Base-by-base conservation (phyloP, 1,139 yeast genomes). In the Arxiozyma heterogenica region DNA sequence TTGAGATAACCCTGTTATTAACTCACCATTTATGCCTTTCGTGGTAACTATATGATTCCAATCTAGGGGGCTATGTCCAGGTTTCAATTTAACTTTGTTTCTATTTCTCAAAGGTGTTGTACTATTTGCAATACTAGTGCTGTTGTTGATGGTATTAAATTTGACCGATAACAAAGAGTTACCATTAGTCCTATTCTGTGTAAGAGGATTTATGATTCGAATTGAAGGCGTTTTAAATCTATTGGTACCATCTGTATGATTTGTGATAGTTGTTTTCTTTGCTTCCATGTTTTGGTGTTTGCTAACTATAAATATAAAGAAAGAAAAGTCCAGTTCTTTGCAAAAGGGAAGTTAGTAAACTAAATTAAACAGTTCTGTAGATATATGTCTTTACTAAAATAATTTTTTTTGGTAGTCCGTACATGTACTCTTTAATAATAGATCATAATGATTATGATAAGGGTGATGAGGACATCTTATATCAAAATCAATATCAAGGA, bases 61-160 rank as follows among this genome's bases (percentile, higher is more conserved):
- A 53, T 68, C 71, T 43, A 69, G 50, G 0, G 71, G 66, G 38
- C 71, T 65, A 45, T 65, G 67, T 1, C 71, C 71, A 1, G 70
- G 70, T 41, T 62, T 58, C 39, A 69, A 55, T 22, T 54, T 62
- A 20, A 67, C 67, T 53, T 66, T 68, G 12, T 59, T 58, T 39
- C 69, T 59, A 41, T 54, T 58, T 4, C 63, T 65, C 43, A 17
- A 34, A 34, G n/a, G 15, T 21, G 42, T 23, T 38, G 18, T 34
- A 34, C 23, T 22, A 12, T 22, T 38, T 43, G 62, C 62, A 12
- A 41, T 23, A 42, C 21, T 42, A 4, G 4, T 21, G 46, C 15
- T 43, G 17, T 22, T 22, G n/a, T 43, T 43, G 12, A 22, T 23
- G 15, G 30, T 22, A 43, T 9, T 21, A 30, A 20, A 45, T 20